Evolutionary conservation across 148 eudicot species (phyloP), one percentile per base, ranked within the genome.

Genomic region (Camellia lanceoleosa): DNA sequence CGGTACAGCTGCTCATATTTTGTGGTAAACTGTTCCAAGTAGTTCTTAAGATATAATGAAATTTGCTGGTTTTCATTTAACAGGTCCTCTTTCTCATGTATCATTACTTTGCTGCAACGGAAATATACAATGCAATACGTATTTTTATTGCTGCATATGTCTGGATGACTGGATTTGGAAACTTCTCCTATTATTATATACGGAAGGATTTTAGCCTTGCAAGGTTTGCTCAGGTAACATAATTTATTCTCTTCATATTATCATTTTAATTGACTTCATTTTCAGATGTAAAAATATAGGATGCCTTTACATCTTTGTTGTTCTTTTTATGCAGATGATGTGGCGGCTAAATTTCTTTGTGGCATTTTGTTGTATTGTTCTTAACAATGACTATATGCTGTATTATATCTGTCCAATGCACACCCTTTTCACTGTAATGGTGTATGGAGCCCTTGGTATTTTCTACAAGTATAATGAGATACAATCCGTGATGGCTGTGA

Each of bases 161-260:
- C 49, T 94, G 97, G 98, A 92, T 94, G 98, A 94, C 97, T 83
- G 98, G 98, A 67, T 94, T 94, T 84, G 98, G 97, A 51, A 94
- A 94, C 86, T 94, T 94, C 87, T 94, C 98, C 69, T 92, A 94
- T 80, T 94, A 94, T 85, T 94, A 92, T 85, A 89, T 94, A 80
- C 82, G 92, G 80, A 92, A 94, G 80, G 98, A 94, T 86, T 92
- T 92, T 76, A 91, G 95, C 61, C 67, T 92, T 82, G 92, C 90
- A 69, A 92, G 97, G 68, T 94, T 91, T 87, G 90, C 89, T 81
- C 98, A 94, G 97, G 97, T 92, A 71, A 86, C 42, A 52, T 63
- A 68, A 44, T 79, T 79, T 16, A 38, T 38, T 77, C 59, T 46
- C 19, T 60, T 68, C 73, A 77, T 67, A 23, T 78, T 67, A 7